phyloP scores from a whole-genome alignment of 2,329 filamentous ascomycete genomes.

The Didymella exigua region DNA sequence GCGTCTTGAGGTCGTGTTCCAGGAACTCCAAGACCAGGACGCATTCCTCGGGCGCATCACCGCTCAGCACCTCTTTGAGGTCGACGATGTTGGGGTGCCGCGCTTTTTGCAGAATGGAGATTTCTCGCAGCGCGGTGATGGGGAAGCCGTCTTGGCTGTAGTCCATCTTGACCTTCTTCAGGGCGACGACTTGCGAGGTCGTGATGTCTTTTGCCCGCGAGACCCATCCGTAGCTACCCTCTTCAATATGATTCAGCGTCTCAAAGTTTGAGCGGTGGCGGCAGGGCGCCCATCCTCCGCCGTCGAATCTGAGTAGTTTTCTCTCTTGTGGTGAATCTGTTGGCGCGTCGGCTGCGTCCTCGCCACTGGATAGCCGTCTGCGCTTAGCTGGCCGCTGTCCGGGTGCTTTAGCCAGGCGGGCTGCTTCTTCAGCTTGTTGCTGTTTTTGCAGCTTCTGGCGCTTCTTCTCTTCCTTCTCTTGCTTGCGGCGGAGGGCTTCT shows the following conservation, averaged over 20 bases:
- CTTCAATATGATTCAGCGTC: constrained; percentile 94
- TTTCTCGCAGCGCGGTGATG: constrained; percentile 90
- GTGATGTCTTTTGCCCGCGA: constrained; percentile 76
- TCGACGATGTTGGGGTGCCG: constrained; percentile 81
- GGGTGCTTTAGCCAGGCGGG: constrained; percentile 34
- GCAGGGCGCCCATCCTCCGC: constrained; percentile 70
- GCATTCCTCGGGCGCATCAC: constrained; percentile 69
- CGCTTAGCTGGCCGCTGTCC: constrained; percentile 59
- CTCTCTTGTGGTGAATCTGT: constrained; percentile 36
- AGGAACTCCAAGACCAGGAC: constrained; percentile 97
- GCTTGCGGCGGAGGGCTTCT: constrained; percentile 72
- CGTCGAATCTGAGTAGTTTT: constrained; percentile 73
- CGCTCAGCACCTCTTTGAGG: constrained; percentile 83
- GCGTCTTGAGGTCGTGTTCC: constrained; percentile 92
- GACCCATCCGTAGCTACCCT: constrained; percentile 95
- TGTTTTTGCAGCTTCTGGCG: constrained; percentile 82
- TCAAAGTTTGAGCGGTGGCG: constrained; percentile 87
- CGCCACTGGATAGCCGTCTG: constrained; percentile 63
- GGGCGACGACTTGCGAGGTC: constrained; percentile 81
- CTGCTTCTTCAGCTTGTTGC: constrained; percentile 64
- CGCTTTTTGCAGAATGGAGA: constrained; percentile 84
- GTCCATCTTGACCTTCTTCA: constrained; percentile 94
- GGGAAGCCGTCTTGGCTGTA: constrained; percentile 76
- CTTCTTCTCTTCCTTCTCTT: constrained; percentile 88
- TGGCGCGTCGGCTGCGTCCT: constrained; percentile 28